Conservation (phyloP, 208 protist genomes). For the Crithidia brevicula region DNA sequence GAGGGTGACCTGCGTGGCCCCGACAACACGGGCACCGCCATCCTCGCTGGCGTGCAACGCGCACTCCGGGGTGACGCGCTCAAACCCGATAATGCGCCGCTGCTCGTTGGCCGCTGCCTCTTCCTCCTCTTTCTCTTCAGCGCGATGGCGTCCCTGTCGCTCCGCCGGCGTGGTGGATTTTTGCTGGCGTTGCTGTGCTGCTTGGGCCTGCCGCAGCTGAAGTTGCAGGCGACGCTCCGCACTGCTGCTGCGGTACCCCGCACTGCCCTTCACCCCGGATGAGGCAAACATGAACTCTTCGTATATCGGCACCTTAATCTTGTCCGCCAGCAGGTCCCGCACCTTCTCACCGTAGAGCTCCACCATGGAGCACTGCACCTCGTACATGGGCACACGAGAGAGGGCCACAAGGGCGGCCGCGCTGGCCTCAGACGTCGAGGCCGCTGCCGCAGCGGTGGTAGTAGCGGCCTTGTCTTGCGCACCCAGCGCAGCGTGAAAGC, state of each 20-base stretch:
- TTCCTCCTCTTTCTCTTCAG: neutral
- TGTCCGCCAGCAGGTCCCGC: conserved; percentile 46
- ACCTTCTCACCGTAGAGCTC: conserved; percentile 74
- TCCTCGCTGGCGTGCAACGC: neutral
- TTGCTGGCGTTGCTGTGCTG: neutral
- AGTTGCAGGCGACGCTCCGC: conserved; percentile 4
- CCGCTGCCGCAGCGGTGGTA: neutral
- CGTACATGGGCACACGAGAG: conserved; percentile 1
- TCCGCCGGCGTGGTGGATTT: too few species aligned
- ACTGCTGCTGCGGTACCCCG: conserved; percentile 13
- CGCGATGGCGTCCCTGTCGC: neutral
- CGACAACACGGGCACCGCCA: neutral
- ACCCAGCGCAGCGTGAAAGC: neutral
- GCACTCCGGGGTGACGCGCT: conserved; percentile 13
- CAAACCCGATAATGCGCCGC: neutral
- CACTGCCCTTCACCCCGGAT: neutral
- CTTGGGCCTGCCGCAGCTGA: conserved; percentile 10
- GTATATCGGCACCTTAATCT: conserved; percentile 17
- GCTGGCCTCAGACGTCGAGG: neutral
- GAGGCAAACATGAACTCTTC: neutral
- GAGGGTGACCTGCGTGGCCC: neutral
- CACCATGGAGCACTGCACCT: conserved; percentile 52
- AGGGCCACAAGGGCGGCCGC: neutral
- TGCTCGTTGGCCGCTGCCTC: neutral
- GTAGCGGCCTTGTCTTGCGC: neutral